phyloP scores from a whole-genome alignment of 371 early-diverging fungal species.

The Apophysomyces elegans region DNA sequence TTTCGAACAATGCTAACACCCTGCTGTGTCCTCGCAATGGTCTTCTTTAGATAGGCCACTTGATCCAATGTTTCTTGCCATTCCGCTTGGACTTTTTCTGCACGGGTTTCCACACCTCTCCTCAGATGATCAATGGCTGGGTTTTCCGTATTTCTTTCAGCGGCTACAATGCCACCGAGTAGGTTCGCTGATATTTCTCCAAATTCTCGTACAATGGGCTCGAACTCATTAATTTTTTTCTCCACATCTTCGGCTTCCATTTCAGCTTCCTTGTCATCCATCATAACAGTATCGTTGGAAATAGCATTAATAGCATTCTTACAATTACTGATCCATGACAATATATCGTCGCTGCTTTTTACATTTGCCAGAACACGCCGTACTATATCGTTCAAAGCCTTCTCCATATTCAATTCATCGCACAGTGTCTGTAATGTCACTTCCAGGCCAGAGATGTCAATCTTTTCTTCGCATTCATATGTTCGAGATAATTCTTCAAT shows the following conservation, averaged over 20 bases:
- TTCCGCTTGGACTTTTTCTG: constrained; percentile 13
- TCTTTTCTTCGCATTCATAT: neutral
- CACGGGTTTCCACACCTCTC: constrained; percentile 6
- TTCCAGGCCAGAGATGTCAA: neutral
- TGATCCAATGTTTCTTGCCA: constrained; percentile 17
- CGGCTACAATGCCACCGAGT: constrained; percentile 1
- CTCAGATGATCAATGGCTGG: neutral
- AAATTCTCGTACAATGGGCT: constrained; percentile 32
- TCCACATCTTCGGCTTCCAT: constrained; percentile 26
- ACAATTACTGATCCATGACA: constrained; percentile 39
- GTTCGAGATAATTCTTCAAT: neutral
- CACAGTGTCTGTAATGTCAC: neutral
- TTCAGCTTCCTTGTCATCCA: constrained; percentile 29
- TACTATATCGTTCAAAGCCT: constrained; percentile 26
- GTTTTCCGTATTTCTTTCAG: neutral
- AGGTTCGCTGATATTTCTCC: constrained; percentile 27
- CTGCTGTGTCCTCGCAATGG: constrained; percentile 26
- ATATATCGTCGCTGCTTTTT: constrained; percentile 38
- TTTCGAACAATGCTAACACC: constrained; percentile 36
- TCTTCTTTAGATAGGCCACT: constrained; percentile 7
- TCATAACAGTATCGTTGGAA: constrained; percentile 16
- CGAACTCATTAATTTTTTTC: constrained; percentile 35
- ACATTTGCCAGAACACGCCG: constrained; percentile 34
- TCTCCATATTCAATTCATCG: constrained; percentile 12
- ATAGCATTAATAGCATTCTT: constrained; percentile 30